These are phyloP conservation scores for Amoebophrya sp. DNA, from an alignment of 169 alveolate species.

Conservation along the genomic window DNA sequence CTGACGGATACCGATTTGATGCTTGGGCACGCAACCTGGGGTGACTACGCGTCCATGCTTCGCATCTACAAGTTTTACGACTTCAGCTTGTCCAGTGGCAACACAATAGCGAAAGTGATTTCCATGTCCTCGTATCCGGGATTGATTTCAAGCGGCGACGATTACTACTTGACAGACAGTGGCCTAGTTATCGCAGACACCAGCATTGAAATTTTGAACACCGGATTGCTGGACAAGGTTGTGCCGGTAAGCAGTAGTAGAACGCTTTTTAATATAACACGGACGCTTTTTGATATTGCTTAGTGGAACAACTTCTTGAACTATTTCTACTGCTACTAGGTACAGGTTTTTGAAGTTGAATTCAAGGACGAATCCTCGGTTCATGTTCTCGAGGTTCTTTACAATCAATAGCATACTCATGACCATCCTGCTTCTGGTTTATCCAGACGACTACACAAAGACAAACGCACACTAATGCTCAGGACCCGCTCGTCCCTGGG, in stretches of 20 bases:
- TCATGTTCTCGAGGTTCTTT: too few relatives aligned
- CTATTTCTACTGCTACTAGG: too few relatives aligned
- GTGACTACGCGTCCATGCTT: conserved; percentile 4
- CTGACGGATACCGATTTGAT: background rate
- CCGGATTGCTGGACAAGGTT: background rate
- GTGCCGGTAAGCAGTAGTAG: background rate
- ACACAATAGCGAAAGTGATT: background rate
- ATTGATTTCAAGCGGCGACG: background rate
- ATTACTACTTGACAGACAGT: background rate
- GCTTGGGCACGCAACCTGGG: conserved; percentile 7
- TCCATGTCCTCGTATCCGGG: background rate
- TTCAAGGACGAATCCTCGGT: too few relatives aligned
- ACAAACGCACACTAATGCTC: too few relatives aligned
- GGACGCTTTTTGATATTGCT: too few relatives aligned
- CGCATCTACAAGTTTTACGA: background rate
- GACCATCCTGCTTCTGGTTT: too few relatives aligned
- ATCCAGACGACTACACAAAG: too few relatives aligned
- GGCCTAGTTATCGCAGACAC: background rate
- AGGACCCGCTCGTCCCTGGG: background rate
- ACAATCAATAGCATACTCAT: too few relatives aligned
- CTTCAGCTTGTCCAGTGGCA: background rate
- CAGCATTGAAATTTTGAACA: background rate
- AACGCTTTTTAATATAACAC: too few relatives aligned
- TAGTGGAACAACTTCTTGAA: too few relatives aligned
- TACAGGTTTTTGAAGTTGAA: too few relatives aligned